Conservation (phyloP, 176 grass and related monocot species). For the Urochloa ruziziensis region DNA sequence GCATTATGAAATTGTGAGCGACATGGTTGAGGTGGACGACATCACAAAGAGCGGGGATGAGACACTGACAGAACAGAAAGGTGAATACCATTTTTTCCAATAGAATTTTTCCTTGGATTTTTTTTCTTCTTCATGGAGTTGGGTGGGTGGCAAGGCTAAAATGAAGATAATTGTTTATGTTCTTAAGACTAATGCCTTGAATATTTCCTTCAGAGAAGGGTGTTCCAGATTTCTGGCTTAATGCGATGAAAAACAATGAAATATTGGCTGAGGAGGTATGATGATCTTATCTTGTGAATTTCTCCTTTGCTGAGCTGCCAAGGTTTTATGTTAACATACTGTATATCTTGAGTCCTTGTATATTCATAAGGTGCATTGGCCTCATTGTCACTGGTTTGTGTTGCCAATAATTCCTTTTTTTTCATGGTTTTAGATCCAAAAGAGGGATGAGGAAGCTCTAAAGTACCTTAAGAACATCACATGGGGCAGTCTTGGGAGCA, state of each 20-base stretch:
- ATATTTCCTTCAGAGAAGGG: conserved; percentile 49
- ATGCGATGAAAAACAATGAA: conserved; percentile 91
- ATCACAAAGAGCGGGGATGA: conserved; percentile 46
- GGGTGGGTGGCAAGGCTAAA: background rate
- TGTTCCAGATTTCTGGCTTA: conserved; percentile 94
- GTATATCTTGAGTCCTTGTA: too few relatives aligned
- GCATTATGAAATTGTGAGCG: conserved; percentile 84
- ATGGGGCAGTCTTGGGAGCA: too few relatives aligned
- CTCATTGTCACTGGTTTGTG: background rate
- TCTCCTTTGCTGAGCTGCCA: background rate
- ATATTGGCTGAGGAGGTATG: conserved; percentile 79
- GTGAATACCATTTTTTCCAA: background rate
- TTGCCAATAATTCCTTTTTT: background rate
- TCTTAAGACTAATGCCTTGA: background rate
- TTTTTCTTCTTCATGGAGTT: background rate
- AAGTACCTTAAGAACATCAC: conserved; percentile 94
- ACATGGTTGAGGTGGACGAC: conserved; percentile 68
- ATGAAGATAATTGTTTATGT: background rate
- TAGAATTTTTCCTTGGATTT: background rate
- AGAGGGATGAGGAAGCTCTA: conserved; percentile 80
- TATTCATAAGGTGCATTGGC: background rate
- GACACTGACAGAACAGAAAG: conserved; percentile 39
- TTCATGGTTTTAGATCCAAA: conserved; percentile 58
- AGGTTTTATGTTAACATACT: background rate
- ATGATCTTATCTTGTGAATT: background rate